Percentiles rank a stretch among this genome's conserved stretches.
phyloP scores from a whole-genome alignment of 805 yeast species.

The Cyberlindnera maclurae region DNA sequence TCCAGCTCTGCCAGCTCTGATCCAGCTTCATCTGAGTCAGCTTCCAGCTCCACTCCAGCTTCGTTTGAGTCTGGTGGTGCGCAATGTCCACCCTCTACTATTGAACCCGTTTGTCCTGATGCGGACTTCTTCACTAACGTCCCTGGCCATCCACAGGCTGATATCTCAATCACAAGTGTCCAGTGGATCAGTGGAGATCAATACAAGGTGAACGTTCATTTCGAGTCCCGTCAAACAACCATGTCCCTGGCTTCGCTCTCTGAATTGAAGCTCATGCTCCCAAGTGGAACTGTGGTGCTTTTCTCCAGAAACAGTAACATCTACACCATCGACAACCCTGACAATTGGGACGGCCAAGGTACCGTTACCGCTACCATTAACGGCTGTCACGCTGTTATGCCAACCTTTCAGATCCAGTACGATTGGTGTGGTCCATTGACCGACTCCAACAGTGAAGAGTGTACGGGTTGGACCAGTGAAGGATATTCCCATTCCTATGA shows the following conservation, averaged over 20 bases:
- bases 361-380: background rate
- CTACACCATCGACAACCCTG: background rate
- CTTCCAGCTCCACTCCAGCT: no score
- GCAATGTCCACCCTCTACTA: background rate
- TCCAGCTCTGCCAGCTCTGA: no score
- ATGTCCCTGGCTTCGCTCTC: background rate
- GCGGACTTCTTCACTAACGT: background rate
- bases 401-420: background rate
- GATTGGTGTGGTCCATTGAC: conserved; percentile 1
- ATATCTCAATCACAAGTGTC: background rate
- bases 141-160: background rate
- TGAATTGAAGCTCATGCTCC: conserved; percentile 1
- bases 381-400: background rate
- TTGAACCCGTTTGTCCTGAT: background rate
- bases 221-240: background rate
- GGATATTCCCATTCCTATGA: background rate
- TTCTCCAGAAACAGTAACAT: background rate
- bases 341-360: background rate
- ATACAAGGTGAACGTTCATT: background rate
- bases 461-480: background rate
- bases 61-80: no score
- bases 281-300: background rate
- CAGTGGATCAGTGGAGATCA: background rate
- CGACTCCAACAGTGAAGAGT: background rate
- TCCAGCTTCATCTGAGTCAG: no score